Base-by-base conservation (phyloP, 345 rosid genomes). In the Arabidopsis suecica region DNA sequence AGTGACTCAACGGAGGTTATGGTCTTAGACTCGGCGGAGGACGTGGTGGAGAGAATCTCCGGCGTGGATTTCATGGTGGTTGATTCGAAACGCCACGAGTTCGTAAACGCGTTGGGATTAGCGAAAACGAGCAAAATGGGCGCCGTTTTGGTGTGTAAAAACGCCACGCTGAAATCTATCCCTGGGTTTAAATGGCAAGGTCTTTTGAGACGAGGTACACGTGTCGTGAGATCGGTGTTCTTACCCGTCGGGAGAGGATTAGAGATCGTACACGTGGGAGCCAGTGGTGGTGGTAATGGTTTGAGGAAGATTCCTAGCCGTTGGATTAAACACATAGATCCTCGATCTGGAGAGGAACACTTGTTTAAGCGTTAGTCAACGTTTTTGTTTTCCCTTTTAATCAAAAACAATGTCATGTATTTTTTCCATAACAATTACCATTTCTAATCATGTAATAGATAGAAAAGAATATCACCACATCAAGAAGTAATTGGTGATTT, bases 1-100 rank as follows among this genome's bases (percentile, higher is more conserved):
- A 18, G 66, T 32, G 47, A 77, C 23, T 20, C 76, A 6, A 71
- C 83, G 61, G 79, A 76, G 54, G 66, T 78, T 78, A 71, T 62
- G 54, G 56, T 73, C 2, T 91, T 91, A 6, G 89, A 84, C 5
- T 82, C 84, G 7, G 6, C 57, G 66, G 91, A 83, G 51, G 87
- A 85, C 78, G 87, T 69, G 73, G 80, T 87, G 88, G 79, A 62
- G 16, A 77, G 73, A 66, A 71, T 89, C 1, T 44, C 28, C 3
- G 96, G 89, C 36, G 82, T 93, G 0, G 96, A 93, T 48, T 93
- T 93, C 75, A 61, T 93, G 84, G 88, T 89, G 65, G 91, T 85
- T 38, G 98, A 89, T 73, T 85, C 86, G 11, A 79, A 62, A 78
- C 79, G 81, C 32, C 84, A 78, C 63, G 96, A 87, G 63, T 91